Evolutionary conservation across 1,284 basidiomycete species (phyloP), one percentile per base, ranked within the genome.

Genomic region (Thelephora terrestris): DNA sequence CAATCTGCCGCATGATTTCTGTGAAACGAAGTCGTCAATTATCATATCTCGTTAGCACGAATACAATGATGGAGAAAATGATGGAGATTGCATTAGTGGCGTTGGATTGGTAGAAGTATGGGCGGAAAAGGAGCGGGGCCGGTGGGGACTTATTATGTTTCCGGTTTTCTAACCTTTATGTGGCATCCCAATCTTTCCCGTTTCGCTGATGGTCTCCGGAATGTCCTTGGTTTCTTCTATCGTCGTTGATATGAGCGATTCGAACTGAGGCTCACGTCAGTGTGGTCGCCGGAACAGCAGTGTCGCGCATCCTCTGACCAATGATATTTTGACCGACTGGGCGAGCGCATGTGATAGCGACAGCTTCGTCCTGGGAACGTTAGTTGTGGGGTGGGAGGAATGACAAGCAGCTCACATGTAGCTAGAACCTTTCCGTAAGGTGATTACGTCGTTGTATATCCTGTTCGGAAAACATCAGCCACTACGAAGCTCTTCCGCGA

Each of bases 1-100:
- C 93, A 57, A 96, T 98, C 67, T 97, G 91, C 63, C 90, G 89
- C 93, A 98, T 96, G 61, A 98, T 97, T 63, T 96, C 93, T 85
- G 55, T 27, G 45, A 36, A 16, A 50, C 12, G n/a, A 37, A 38
- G 34, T 4, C n/a, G 39, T 10, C 39, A 39, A 21, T 65, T 68
- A 43, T 74, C 6, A 21, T 42, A 42, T 42, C 20, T 9, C 20
- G 18, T 42, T 42, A 42, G 39, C 39, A 42, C 25, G 7, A 64
- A 59, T 71, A 49, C 27, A 17, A 32, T 27, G 20, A 36, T 35
- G 18, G 20, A n/a, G 39, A n/a, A 20, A 18, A 47, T 35, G 14
- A 36, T 35, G 32, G 42, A 16, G 23, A 21, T 32, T 47, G 40
- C 50, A 36, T 23, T 25, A 43, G 39, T 46, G 50, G 40, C 48